Evolutionary conservation across 768 basidiomycete genomes (phyloP).

Genomic region (Tulasnella sp.): DNA sequence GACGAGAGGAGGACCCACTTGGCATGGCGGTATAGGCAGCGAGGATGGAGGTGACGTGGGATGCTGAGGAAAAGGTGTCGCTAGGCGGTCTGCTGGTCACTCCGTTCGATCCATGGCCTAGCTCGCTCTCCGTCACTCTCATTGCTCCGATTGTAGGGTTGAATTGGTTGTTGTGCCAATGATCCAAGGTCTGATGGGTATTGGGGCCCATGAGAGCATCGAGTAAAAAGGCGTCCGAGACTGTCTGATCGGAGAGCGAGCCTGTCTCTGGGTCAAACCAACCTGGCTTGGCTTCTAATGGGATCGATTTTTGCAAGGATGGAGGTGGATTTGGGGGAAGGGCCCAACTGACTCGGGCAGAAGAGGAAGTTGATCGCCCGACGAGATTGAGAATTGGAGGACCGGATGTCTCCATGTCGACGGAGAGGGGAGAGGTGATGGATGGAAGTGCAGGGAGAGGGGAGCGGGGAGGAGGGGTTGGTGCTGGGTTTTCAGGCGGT

Average conservation of each 20-base stretch:
- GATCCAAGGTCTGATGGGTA: conserved; percentile 22
- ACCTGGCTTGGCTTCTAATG: not conserved
- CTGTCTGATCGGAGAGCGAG: conserved; percentile 23
- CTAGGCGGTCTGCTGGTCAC: not conserved
- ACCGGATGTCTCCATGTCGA: conserved; percentile 18
- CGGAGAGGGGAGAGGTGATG: conserved; percentile 10
- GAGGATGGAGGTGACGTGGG: conserved; percentile 16
- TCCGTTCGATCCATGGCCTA: not conserved
- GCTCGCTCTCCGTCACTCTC: conserved; percentile 10
- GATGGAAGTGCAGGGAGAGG: conserved; percentile 32
- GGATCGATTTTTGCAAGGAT: not conserved
- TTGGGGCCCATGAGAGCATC: not conserved
- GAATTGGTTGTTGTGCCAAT: conserved; percentile 30
- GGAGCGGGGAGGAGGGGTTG: conserved; percentile 26
- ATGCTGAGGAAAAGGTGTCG: not conserved
- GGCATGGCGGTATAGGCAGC: conserved; percentile 17
- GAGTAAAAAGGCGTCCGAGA: conserved; percentile 4
- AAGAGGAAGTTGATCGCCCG: not conserved
- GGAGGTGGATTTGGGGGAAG: not conserved
- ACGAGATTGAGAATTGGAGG: conserved; percentile 26
- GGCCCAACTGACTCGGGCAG: conserved; percentile 6
- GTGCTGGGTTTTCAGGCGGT: conserved; percentile 25
- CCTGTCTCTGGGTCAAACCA: conserved; percentile 21
- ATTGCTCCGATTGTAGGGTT: not conserved
- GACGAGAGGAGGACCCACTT: conserved; percentile 1